Conservation (phyloP, 306 rosid genomes). For the Vachellia collinsii region DNA sequence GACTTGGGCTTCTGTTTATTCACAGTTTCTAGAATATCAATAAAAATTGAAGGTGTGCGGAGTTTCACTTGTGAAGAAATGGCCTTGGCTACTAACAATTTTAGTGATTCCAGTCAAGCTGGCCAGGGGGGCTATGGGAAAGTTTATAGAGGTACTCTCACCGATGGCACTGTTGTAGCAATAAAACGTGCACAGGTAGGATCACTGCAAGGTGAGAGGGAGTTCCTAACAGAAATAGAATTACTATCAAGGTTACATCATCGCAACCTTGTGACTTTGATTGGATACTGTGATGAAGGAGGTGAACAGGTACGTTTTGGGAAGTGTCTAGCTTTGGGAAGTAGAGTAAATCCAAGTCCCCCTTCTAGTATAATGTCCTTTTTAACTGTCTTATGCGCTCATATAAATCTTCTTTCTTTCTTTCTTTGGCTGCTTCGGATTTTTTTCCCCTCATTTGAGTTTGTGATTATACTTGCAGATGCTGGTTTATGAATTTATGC, state of each 20-base stretch:
- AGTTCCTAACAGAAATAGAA: slow-evolving; percentile 87
- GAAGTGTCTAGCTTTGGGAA: neutral
- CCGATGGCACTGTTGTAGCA: slow-evolving; percentile 68
- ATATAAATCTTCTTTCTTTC: slow-evolving; percentile 1
- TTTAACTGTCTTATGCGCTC: neutral
- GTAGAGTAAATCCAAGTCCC: slow-evolving; percentile 10
- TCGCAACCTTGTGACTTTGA: slow-evolving; percentile 78
- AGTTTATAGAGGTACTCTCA: slow-evolving; percentile 73
- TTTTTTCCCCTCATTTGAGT: slow-evolving; percentile 30
- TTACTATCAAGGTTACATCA: slow-evolving; percentile 81
- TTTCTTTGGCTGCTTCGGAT: slow-evolving; percentile 31
- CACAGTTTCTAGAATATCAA: slow-evolving; percentile 60
- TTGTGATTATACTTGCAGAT: slow-evolving; percentile 66
- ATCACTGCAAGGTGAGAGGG: slow-evolving; percentile 83
- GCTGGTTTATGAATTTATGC: slow-evolving; percentile 92
- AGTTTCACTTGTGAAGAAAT: slow-evolving; percentile 63
- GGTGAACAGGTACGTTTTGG: slow-evolving; percentile 68
- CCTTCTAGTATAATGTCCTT: slow-evolving; percentile 7
- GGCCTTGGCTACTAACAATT: slow-evolving; percentile 67
- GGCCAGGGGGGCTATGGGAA: slow-evolving; percentile 92
- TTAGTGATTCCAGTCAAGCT: slow-evolving; percentile 60
- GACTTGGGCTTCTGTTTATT: slow-evolving; percentile 36
- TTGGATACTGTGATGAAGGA: slow-evolving; percentile 85
- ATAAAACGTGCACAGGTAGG: slow-evolving; percentile 89
- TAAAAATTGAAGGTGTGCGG: slow-evolving; percentile 74